Evolutionary conservation across 345 rosid species (phyloP), one percentile per base, ranked within the genome.

Genomic region (Gossypium anomalum): DNA sequence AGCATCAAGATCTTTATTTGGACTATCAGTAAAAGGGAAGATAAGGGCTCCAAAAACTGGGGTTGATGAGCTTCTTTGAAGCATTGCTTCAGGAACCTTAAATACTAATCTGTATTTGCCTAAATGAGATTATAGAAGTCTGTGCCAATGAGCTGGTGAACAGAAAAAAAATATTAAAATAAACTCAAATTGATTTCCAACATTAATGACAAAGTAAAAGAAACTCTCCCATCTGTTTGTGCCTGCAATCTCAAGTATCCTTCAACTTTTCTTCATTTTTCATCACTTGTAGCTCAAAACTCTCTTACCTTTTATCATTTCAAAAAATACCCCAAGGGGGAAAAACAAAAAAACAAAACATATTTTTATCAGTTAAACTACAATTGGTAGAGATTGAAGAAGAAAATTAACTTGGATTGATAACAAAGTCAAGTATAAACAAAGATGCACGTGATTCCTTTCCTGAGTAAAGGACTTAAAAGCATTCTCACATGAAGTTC

Each of bases 1-100:
- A 51, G 60, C 57, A 51, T 51, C 73, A 63, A 73, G 67, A 60
- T 77, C 83, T 67, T 71, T 44, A 16, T 15, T 23, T 27, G 77
- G 82, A 45, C 74, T 63, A 51, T 76, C 81, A 9, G 77, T 38
- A 61, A 58, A 66, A 23, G 81, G 62, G 64, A 72, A 25, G 9
- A 74, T 10, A 7, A 74, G 71, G 63, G 49, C 16, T 52, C 67
- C 75, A 15, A 60, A 11, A 22, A 67, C 75, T 52, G 84, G 76
- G 44, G 71, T n/a, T 12, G 82, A 78, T 27, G 78, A 74, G 73
- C 81, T 80, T 67, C 79, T 73, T 1, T 66, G 64, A 60, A 74
- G 77, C 88, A 77, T 80, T 69, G 29, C 72, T 16, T 41, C 64
- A 17, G 44, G 11, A 27, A 29, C 73, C 73, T 52, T 52, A 70